A percentile compares a stretch with the other conserved stretches of the same genome.
phyloP scores from a whole-genome alignment of 1,139 yeast genomes.

The Insectozyma bohioensis region DNA sequence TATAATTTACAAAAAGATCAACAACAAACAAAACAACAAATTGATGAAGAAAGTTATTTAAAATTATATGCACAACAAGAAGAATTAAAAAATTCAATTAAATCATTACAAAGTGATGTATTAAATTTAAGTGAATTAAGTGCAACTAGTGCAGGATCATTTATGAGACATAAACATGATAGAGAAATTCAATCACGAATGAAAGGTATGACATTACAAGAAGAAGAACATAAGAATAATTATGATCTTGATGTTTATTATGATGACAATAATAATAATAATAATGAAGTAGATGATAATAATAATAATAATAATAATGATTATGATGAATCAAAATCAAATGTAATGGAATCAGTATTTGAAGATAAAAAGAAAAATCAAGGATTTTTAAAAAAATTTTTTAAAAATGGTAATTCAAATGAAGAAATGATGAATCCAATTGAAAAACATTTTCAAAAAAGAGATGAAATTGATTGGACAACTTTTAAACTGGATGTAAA shows the following conservation, averaged over 20 bases:
- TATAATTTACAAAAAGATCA: too few relatives aligned
- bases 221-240: slow-evolving; percentile 15
- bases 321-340: slow-evolving; percentile 6
- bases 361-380: slow-evolving; percentile 42
- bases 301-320: slow-evolving; percentile 8
- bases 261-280: background rate
- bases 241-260: too few relatives aligned
- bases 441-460: slow-evolving; percentile 35
- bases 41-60: slow-evolving; percentile 32
- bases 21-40: slow-evolving; percentile 10
- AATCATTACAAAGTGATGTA: slow-evolving; percentile 49
- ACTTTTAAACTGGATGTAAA: slow-evolving; percentile 56
- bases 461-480: slow-evolving; percentile 41
- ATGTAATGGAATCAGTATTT: slow-evolving; percentile 41
- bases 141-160: slow-evolving; percentile 89
- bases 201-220: slow-evolving; percentile 21
- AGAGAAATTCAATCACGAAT: slow-evolving; percentile 29
- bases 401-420: slow-evolving; percentile 47
- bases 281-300: slow-evolving; percentile 14
- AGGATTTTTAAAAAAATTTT: slow-evolving; percentile 53
- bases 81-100: slow-evolving; percentile 42
- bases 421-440: slow-evolving; percentile 31
- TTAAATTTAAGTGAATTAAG: slow-evolving; percentile 64
- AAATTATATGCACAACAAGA: slow-evolving; percentile 35
- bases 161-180: slow-evolving; percentile 66